Evolutionary conservation across 2,329 filamentous ascomycete genomes (phyloP), one percentile per base, ranked within the genome.

Genomic region (Neofusicoccum ribis): DNA sequence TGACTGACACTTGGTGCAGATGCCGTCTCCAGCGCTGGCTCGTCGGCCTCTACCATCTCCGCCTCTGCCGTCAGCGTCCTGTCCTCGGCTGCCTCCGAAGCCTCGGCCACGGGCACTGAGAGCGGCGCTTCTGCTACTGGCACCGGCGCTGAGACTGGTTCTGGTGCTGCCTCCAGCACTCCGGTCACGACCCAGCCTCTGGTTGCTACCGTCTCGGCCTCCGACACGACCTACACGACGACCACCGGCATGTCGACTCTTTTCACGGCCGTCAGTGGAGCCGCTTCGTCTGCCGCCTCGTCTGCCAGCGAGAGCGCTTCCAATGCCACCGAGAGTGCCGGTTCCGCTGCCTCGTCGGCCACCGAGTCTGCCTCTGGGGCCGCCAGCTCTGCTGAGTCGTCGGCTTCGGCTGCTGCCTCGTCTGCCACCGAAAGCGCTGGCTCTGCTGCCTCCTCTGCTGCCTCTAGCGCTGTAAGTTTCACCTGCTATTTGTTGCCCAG

Each of bases 61-160:
- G 70, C 68, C 23, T 64, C 64, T 60, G 72, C 70, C 58, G 52
- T 70, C n/a, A 63, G 66, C 54, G 64, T 73, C 66, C 60, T 73
- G 65, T 70, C 69, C 54, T 73, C 58, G 51, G 71, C 72, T 64
- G 52, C 62, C 39, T 14, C 47, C 4, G 14, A 17, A 5, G 34
- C 56, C 34, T 39, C 56, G 15, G 58, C 46, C 58, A n/a, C 52
- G 65, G 43, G 66, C n/a, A 44, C 54, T n/a, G 49, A 36, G 8
- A 34, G 17, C 12, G 23, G 36, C 27, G 64, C 39, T 27, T 47
- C 44, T 46, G 23, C 17, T 31, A 56, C 27, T 56, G 41, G 37
- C 23, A 31, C 44, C 14, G 58, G 36, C 50, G 17, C 58, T 70
- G 47, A 67, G 14, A 59, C 62, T 17, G 51, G 52, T 44, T 15